These are phyloP conservation scores for Colletotrichum nymphaeae DNA, from an alignment of 2,329 filamentous ascomycete species.

Conservation along the genomic window DNA sequence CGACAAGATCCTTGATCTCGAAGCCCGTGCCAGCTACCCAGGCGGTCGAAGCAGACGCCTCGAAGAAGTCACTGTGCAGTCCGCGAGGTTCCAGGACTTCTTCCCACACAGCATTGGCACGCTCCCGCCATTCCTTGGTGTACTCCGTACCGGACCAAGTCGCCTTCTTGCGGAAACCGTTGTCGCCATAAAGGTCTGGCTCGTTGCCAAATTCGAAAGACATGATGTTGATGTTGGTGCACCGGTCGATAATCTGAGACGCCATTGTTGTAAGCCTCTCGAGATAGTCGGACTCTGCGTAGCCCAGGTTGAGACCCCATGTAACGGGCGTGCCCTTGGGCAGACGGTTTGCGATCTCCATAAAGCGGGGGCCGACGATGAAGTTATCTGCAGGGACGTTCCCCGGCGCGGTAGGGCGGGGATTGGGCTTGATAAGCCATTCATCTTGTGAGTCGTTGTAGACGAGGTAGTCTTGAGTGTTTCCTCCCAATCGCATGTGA, in stretches of 20 bases:
- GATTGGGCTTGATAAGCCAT: constrained; percentile 30
- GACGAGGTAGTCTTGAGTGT: constrained; percentile 32
- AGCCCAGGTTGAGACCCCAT: constrained; percentile 31
- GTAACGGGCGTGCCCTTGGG: constrained; percentile 29
- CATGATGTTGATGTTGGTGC: constrained; percentile 30
- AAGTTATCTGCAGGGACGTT: constrained; percentile 29
- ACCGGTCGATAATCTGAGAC: constrained; percentile 27
- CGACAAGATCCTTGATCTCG: constrained; percentile 22
- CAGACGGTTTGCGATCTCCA: constrained; percentile 31
- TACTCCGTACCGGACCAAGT: constrained; percentile 24
- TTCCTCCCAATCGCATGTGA: constrained; percentile 26
- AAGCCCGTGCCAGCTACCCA: constrained; percentile 32
- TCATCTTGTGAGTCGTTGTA: constrained; percentile 31
- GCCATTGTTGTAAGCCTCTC: constrained; percentile 28
- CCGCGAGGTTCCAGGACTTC: constrained; percentile 18
- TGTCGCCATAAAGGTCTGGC: constrained; percentile 29
- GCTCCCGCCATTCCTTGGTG: constrained; percentile 23
- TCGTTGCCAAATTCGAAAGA: constrained; percentile 33
- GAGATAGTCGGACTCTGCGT: constrained; percentile 25
- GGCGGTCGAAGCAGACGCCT: constrained; percentile 26
- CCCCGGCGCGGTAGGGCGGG: constrained; percentile 6
- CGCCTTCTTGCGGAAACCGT: constrained; percentile 13
- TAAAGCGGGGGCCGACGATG: constrained; percentile 30
- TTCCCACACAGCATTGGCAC: constrained; percentile 24
- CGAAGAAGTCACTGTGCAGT: constrained; percentile 28